Base-by-base conservation (phyloP, 257 asterid species). In the Rubia yunnanensis region DNA sequence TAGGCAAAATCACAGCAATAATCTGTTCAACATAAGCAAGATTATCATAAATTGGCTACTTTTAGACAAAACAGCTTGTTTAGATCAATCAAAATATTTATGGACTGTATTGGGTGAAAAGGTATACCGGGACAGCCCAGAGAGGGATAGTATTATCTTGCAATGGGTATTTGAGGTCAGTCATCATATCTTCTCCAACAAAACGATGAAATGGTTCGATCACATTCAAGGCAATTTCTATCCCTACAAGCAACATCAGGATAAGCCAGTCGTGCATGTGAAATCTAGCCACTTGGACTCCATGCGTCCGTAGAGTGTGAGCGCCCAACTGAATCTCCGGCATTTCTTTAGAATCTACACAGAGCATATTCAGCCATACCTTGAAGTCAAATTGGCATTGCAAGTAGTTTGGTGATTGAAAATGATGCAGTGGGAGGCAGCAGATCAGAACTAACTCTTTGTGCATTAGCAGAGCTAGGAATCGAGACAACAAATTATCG, bases 241-340 rank as follows among this genome's bases (percentile, higher is more conserved):
- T 80, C 76, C 69, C 95, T 82, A 84, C 86, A 69, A 92, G 97
- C 75, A 92, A 76, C 77, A 86, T 2, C 64, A 92, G 89, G 72
- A 92, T 92, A 54, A 92, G 74, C 98, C 98, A 92, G 75, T 92
- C 98, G 52, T 87, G 97, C 91, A 84, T 84, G 87, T 89, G 96
- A 74, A 84, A 65, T 79, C 81, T 87, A 66, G 87, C 95, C 34
- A 92, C 89, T 81, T 81, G 82, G 71, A 57, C 79, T 75, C 98
- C 98, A 80, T 92, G 97, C 68, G 84, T 55, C 80, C 95, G 84
- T 41, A 92, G 60, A 9, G 97, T 85, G 81, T 89, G 96, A 72
- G 86, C 89, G 48, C 98, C 98, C 84, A 92, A 78, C 80, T 89
- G 97, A 78, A 85, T 83, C 78, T 87, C 94, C 26, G 95, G 95